Base-by-base conservation (phyloP, 192 early-diverging fungal genomes). In the Coemansia sp. region DNA sequence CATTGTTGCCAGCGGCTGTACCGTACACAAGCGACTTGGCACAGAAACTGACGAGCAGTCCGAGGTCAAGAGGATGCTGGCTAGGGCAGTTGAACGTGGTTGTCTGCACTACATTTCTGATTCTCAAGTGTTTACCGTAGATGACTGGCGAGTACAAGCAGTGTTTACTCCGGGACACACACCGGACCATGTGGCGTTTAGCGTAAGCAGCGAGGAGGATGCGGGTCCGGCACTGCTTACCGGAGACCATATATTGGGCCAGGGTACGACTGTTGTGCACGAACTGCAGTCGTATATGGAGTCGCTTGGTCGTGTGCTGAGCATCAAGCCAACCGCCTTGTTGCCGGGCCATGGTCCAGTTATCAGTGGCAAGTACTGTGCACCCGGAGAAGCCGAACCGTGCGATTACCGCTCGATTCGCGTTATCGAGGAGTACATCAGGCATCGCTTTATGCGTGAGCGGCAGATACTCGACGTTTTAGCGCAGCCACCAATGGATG, bases 321-420 rank as follows among this genome's bases (percentile, higher is more conserved):
- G 42, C 0, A 8, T 84, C 0, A 46, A 50, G 0, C 85, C 84
- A 0, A 36, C 64, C 0, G 43, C 61, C 6, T 69, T 93, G 7
- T 85, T 90, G 67, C 87, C 88, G 3, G 90, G 90, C 1, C 94
- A 96, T 65, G 94, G 94, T 0, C 88, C 89, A 9, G 80, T 88
- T 10, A 70, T 96, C 33, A 74, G 83, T 40, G 69, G 74, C 8
- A 44, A 15, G 34, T 34, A 29, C 36, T 12, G 43, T 26, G 8
- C 48, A 44, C 22, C 44, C 3, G 44, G 27, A 7, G 44, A 24
- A 32, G 2, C 29, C 7, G 29, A 32, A 7, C 29, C 29, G 29
- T 62, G 9, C 17, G 19, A 19, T 1, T 24, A n/a, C 18, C 79
- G 90, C 54, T 90, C 90, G 0, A 68, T 74, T 8, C 41, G 54